Base-by-base conservation (phyloP, 2,329 filamentous ascomycete genomes). In the Cladophialophora bantiana region DNA sequence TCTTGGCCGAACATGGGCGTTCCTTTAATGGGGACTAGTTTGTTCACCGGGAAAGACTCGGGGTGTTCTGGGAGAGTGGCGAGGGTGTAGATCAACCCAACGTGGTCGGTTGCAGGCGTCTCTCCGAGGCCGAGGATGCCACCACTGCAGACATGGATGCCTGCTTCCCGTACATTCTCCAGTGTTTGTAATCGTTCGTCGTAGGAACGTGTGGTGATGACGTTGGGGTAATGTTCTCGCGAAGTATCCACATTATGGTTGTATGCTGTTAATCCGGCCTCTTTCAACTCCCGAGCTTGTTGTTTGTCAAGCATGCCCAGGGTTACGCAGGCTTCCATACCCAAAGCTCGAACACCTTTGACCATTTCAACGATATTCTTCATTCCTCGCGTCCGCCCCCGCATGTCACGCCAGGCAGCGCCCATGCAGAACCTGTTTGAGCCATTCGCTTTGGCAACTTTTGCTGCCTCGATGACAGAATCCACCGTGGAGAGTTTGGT, bases 361-460 rank as follows among this genome's bases (percentile, higher is more conserved):
- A 97, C 88, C 93, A 97, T 97, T 60, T 86, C 88, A 75, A 91
- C 91, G 78, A 97, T 90, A 78, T 95, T 95, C 79, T 89, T 89
- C 60, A 97, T 81, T 70, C 88, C 89, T 53, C 90, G 92, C 80
- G 94, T 95, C 71, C 93, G 90, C 18, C 93, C 93, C 13, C 92
- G 89, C 93, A 97, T 97, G 79, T 97, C 93, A 42, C 93, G 84
- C 93, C 93, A 97, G 0, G 93, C 93, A 3, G 93, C 93, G 7
- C 93, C 93, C 93, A 97, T 96, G 81, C 93, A 97, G 85, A 97
- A 97, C 1, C 93, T 88, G 7, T 92, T 96, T 81, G 90, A 93
- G 58, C 93, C 93, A 71, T 95, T 95, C 64, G 87, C 88, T 74
- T 91, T 92, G 67, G 93, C 93, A 36, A 87, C 86, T 40, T 88